Evolutionary conservation across 2,329 filamentous ascomycete species (phyloP).

Genomic region (Tympanopsis confertula): DNA sequence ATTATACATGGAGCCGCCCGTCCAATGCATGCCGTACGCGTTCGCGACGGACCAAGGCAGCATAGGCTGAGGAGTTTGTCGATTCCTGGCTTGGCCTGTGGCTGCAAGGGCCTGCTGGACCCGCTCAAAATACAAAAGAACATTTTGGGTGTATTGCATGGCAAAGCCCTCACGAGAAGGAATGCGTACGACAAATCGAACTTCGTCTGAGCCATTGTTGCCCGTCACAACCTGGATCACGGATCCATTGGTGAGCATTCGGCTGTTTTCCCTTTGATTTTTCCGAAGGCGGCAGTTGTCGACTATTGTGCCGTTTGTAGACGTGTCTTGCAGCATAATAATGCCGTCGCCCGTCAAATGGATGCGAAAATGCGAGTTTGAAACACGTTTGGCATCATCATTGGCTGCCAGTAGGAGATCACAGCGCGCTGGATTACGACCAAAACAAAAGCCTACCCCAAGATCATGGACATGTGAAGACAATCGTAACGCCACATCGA

Average conservation of each 20-base stretch:
- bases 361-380: slow-evolving; percentile 56
- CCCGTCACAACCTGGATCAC: slow-evolving; percentile 7
- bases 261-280: slow-evolving; percentile 3
- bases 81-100: too few relatives aligned
- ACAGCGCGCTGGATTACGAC: slow-evolving; percentile 38
- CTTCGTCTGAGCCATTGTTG: slow-evolving; percentile 25
- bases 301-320: slow-evolving; percentile 57
- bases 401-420: slow-evolving; percentile 42
- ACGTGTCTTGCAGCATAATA: slow-evolving; percentile 55
- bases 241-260: slow-evolving; percentile 7
- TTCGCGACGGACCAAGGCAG: background rate
- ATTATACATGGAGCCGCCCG: slow-evolving; percentile 45
- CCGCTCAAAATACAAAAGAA: background rate
- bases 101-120: background rate
- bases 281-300: slow-evolving; percentile 27
- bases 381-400: slow-evolving; percentile 36
- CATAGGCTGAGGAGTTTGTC: too few relatives aligned
- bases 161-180: slow-evolving; percentile 11
- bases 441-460: slow-evolving; percentile 48
- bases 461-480: slow-evolving; percentile 20
- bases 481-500: background rate
- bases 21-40: slow-evolving; percentile 41
- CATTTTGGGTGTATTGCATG: background rate
- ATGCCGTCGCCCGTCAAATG: slow-evolving; percentile 48
- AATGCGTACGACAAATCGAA: slow-evolving; percentile 54